These are phyloP conservation scores for Zygosaccharomyces bisporus DNA, from an alignment of 805 yeast species.

Conservation along the genomic window DNA sequence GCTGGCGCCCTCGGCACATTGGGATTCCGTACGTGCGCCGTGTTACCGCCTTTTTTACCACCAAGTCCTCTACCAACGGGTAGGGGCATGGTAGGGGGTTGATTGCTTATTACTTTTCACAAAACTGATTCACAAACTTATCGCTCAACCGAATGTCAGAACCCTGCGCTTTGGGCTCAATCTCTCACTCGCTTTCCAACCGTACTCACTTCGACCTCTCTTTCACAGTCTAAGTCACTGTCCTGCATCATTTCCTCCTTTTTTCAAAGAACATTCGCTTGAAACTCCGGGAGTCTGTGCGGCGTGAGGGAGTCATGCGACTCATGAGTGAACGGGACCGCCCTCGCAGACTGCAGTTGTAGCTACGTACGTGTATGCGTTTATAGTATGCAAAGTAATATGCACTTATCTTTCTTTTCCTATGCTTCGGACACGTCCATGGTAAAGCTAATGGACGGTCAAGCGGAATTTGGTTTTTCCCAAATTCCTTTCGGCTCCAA, in stretches of 20 bases:
- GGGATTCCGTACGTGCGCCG: not conserved
- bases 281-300: not conserved
- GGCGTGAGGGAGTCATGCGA: not conserved
- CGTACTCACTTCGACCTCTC: not conserved
- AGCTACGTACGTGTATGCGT: not conserved
- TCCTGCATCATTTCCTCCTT: not conserved
- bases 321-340: not conserved
- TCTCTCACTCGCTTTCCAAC: not conserved
- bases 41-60: not conserved
- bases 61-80: too few relatives aligned
- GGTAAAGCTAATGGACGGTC: not conserved
- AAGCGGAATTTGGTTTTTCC: conserved; percentile 3
- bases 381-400: not conserved
- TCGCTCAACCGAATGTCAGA: not conserved
- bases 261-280: not conserved
- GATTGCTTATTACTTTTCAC: not conserved
- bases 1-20: not conserved
- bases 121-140: not conserved
- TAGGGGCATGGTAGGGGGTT: not conserved
- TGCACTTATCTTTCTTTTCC: not conserved
- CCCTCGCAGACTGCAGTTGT: not conserved
- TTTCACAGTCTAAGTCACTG: not conserved
- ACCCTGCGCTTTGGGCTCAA: too few relatives aligned
- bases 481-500: not conserved
- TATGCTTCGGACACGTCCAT: not conserved